phyloP scores from a whole-genome alignment of 2,329 filamentous ascomycete species.

The Neophaeococcomyces aloes region DNA sequence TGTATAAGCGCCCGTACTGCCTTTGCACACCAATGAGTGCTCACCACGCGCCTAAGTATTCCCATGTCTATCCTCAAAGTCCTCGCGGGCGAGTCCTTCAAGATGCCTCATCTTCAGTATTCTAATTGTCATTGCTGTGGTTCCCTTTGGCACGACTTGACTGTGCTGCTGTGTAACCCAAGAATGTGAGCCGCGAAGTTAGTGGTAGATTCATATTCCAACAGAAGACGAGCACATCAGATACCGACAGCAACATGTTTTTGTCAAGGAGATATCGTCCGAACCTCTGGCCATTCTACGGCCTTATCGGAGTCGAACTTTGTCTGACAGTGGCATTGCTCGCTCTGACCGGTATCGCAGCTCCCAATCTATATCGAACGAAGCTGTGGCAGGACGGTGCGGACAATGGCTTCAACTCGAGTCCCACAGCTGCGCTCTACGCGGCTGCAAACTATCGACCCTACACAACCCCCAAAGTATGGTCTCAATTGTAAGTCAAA shows the following conservation, averaged over 20 bases:
- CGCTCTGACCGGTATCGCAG: conserved; percentile 51
- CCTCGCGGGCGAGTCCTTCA: no score
- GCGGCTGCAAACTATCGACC: conserved; percentile 49
- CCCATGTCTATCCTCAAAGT: no score
- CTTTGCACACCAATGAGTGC: conserved; percentile 1
- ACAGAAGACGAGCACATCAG: not conserved
- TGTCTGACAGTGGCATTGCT: conserved; percentile 48
- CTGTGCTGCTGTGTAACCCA: not conserved
- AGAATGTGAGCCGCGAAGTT: not conserved
- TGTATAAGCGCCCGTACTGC: not conserved
- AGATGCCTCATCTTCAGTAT: no score
- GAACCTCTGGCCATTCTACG: conserved; percentile 37
- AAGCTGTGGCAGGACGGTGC: conserved; percentile 53
- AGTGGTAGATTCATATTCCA: not conserved
- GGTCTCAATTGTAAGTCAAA: conserved; percentile 47
- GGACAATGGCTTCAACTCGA: conserved; percentile 52
- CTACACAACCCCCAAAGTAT: conserved; percentile 45
- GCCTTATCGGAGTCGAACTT: conserved; percentile 45
- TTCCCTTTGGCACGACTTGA: not conserved
- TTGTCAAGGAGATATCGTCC: conserved; percentile 46
- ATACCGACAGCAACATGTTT: conserved; percentile 27
- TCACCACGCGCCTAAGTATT: conserved; percentile 2
- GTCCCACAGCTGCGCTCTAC: conserved; percentile 46
- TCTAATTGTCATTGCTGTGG: no score
- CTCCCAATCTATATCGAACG: conserved; percentile 50